Evolutionary conservation across 2,329 filamentous ascomycete genomes (phyloP), one percentile per base, ranked within the genome.

Genomic region (Fusarium brachygibbosum): DNA sequence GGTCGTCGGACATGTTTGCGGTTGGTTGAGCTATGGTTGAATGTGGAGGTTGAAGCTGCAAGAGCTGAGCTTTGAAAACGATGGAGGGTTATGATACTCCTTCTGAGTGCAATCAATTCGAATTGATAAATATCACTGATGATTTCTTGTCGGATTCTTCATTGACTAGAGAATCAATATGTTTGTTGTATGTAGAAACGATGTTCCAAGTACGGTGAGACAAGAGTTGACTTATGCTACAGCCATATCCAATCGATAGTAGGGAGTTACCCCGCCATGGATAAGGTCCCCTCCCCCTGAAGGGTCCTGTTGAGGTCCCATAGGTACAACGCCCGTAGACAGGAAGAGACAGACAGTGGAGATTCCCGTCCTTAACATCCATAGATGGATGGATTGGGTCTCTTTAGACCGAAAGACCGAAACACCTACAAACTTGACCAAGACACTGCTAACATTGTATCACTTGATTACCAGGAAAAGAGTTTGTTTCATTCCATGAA

Each of bases 1-100:
- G 76, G 23, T 78, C 69, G 61, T 83, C 76, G 59, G 81, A 73
- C 79, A 80, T 80, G 66, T 58, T 76, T 57, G 60, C 58, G 56
- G 68, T 46, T 54, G 35, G 35, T 17, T 14, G 32, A 34, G 44
- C 16, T 38, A 16, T 38, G 25, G 35, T 45, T 50, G 35, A 32
- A 37, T 32, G n/a, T 38, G 21, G 17, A 48, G 16, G n/a, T 45
- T 49, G 29, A 19, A 34, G 13, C n/a, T 31, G 17, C 13, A 31
- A 37, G 29, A 51, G 41, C 34, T 34, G 37, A 45, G 61, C 51
- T 58, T 31, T 42, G 37, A 12, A 25, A 42, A 28, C 14, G 14
- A 40, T 23, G n/a, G n/a, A 46, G 23, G 40, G 21, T 17, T 16
- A 17, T 32, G 35, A n/a, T 37, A 28, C 16, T 38, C 23, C 37